These are phyloP conservation scores for Rachicladosporium sp. DNA, from an alignment of 2,329 filamentous ascomycete genomes.

Conservation along the genomic window DNA sequence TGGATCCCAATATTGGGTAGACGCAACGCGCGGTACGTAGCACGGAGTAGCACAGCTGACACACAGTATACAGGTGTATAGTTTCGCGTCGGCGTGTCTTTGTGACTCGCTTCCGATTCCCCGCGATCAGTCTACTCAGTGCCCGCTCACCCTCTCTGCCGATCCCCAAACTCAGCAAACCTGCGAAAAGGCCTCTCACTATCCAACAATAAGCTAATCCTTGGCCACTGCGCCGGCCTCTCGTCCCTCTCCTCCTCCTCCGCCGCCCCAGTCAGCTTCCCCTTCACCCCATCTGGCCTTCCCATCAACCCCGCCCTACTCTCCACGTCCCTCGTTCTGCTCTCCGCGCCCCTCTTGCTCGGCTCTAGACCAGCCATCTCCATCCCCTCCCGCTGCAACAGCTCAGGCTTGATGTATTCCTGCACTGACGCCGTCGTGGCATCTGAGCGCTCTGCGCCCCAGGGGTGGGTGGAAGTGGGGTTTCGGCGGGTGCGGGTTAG, in stretches of 20 bases:
- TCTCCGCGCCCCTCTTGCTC: not conserved
- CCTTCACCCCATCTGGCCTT: too few species aligned
- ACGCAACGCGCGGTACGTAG: too few species aligned
- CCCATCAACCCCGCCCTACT: too few species aligned
- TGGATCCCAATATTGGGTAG: too few species aligned
- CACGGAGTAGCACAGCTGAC: too few species aligned
- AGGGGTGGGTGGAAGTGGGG: slow-evolving; percentile 2
- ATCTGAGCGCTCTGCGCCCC: slow-evolving; percentile 1
- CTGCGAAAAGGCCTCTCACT: slow-evolving; percentile 4
- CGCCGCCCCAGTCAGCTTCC: not conserved
- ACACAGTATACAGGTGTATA: too few species aligned
- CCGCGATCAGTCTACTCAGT: too few species aligned
- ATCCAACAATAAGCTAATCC: slow-evolving; percentile 3
- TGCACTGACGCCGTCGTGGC: slow-evolving; percentile 3
- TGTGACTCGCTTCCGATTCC: too few species aligned
- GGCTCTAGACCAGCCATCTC: not conserved
- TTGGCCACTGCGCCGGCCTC: slow-evolving; percentile 1
- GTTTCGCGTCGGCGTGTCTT: too few species aligned
- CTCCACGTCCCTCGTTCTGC: too few species aligned
- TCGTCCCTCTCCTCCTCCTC: not conserved
- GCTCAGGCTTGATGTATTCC: slow-evolving; percentile 2
- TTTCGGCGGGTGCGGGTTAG: slow-evolving; percentile 1
- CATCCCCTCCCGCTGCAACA: not conserved
- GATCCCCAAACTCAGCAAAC: slow-evolving; percentile 3
- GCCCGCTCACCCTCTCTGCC: slow-evolving; percentile 2